phyloP scores from a whole-genome alignment of 2,329 filamentous ascomycete species.

The Botrytis galanthina region DNA sequence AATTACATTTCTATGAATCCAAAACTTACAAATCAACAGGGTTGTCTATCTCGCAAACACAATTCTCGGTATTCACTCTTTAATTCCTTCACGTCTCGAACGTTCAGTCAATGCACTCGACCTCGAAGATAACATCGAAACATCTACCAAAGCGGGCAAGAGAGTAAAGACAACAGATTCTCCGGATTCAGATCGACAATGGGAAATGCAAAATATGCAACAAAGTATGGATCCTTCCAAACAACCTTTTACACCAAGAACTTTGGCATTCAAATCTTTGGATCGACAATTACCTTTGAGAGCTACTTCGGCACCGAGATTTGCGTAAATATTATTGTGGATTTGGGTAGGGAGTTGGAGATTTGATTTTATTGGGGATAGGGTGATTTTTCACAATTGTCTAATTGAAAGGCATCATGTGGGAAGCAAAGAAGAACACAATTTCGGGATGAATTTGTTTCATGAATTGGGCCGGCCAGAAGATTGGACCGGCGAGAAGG shows the following conservation, averaged over 20 bases:
- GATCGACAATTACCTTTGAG: constrained; percentile 57
- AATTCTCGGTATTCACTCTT: constrained; percentile 55
- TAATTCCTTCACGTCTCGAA: constrained; percentile 43
- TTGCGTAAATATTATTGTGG: neutral
- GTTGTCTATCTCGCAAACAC: constrained; percentile 59
- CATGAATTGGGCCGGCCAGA: neutral
- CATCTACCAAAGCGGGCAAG: neutral
- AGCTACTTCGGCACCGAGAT: constrained; percentile 18
- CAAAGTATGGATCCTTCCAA: constrained; percentile 40
- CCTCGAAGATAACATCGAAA: constrained; percentile 44
- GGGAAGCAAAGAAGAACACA: neutral
- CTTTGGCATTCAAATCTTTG: constrained; percentile 64
- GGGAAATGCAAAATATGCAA: constrained; percentile 57
- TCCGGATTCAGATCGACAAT: constrained; percentile 46
- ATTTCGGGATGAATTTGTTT: neutral
- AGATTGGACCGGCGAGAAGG: neutral
- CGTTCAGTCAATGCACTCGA: constrained; percentile 52
- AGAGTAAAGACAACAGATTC: constrained; percentile 35
- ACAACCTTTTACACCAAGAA: constrained; percentile 63
- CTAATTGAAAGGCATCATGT: neutral
- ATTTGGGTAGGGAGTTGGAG: neutral
- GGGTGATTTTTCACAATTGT: neutral
- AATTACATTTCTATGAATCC: neutral
- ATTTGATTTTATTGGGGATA: neutral
- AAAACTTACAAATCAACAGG: constrained; percentile 41